phyloP scores from a whole-genome alignment of 805 yeast genomes.

The Candida tammaniensis region DNA sequence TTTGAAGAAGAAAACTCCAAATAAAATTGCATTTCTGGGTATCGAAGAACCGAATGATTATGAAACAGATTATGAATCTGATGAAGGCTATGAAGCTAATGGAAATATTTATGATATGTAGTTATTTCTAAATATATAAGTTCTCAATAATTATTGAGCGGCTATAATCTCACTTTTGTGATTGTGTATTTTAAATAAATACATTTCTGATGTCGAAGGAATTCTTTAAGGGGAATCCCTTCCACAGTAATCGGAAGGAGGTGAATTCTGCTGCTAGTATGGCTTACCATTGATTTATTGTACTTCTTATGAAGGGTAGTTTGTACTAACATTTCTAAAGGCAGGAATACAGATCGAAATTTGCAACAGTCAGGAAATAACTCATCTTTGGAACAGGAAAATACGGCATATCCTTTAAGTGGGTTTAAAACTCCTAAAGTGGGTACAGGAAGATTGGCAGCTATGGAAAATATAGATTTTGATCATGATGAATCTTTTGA shows the following conservation, averaged over 20 bases:
- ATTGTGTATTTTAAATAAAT: no score
- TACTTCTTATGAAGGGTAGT: background rate
- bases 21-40: slow-evolving; percentile 41
- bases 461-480: slow-evolving; percentile 3
- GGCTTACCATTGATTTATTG: slow-evolving; percentile 10
- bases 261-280: slow-evolving; percentile 16
- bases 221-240: slow-evolving; percentile 4
- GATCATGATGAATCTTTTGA: background rate
- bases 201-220: slow-evolving; percentile 8
- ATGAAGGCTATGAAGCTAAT: slow-evolving; percentile 1
- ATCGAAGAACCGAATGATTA: background rate
- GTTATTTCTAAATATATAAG: background rate
- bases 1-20: slow-evolving; percentile 57
- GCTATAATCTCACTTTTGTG: no score
- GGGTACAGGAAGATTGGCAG: slow-evolving; percentile 30
- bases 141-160: no score
- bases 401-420: slow-evolving; percentile 22
- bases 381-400: no score
- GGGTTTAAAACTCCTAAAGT: slow-evolving; percentile 42
- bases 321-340: slow-evolving; percentile 5
- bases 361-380: no score
- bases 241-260: slow-evolving; percentile 1
- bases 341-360: background rate
- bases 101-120: no score
- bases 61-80: slow-evolving; percentile 2